Evolutionary conservation across 139 green algal genomes (phyloP), one percentile per base, ranked within the genome.

Genomic region (Chlorella sp.): DNA sequence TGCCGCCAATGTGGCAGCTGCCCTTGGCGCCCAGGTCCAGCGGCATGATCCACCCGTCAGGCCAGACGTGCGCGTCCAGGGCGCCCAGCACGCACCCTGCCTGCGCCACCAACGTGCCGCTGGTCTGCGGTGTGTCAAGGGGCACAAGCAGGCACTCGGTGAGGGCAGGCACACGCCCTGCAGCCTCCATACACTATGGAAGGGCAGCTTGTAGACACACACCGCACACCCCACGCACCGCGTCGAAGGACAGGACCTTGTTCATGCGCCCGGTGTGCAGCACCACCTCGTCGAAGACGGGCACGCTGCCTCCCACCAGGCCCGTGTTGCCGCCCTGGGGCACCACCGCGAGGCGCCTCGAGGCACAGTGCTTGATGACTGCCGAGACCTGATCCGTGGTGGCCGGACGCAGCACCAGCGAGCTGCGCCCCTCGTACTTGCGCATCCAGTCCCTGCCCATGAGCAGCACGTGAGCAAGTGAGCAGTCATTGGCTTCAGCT

Each of bases 1-100:
- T 98, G 66, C 96, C 96, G 1, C 95, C 96, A 23, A 99, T 96
- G 26, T 97, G 90, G 85, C 96, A 99, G 76, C 78, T 94, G 23
- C 91, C 93, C 79, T 97, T 98, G 35, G 94, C 93, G 0, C 95
- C 96, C 30, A 99, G 82, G 77, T 99, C 95, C 64, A 99, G 83
- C 0, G 96, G 96, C 85, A 98, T 91, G 50, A 80, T 87, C 74
- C 89, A 89, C 27, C 93, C 92, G 0, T 78, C 61, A 17, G 77
- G 42, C 14, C 34, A 60, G 23, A 91, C 80, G 24, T 82, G 59
- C 23, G 83, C 80, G 27, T 97, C 92, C 26, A 98, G 77, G 0
- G 80, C 62, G 73, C 96, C 82, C 35, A 98, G 79, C 0, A 95
- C 85, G 78, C 89, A 95, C 26, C 94, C 94, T 5, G 92, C 90